Evolutionary conservation across 2,329 filamentous ascomycete species (phyloP), one percentile per base, ranked within the genome.

Genomic region (Epichloe sylvatica): DNA sequence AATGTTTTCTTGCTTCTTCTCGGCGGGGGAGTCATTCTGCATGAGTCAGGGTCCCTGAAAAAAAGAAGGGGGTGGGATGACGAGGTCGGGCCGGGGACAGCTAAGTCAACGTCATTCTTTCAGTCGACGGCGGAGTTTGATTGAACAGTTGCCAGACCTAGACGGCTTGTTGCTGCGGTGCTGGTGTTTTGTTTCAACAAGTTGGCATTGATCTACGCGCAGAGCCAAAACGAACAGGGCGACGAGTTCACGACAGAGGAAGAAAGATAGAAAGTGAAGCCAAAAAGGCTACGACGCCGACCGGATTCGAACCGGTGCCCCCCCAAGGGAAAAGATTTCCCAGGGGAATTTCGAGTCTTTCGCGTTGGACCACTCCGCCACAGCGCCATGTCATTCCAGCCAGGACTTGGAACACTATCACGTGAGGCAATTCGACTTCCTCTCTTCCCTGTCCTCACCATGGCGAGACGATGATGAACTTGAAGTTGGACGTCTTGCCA

Each of bases 301-400:
- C 60, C 60, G 59, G 60, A 62, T 62, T 62, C 59, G 60, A 62
- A 62, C 60, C 60, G 59, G 60, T 57, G 60, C 60, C 58, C 58
- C 58, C 58, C 60, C 55, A 61, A 49, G 59, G 57, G 58, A 61
- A 58, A 58, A 59, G 59, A 61, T 61, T 11, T 3, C 5, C 3
- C 0, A 19, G 2, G 5, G 5, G n/a, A 33, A 33, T 61, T 61
- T 17, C 59, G 60, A 61, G 57, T 61, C 59, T 60, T 59, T 59
- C 59, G 59, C 59, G 59, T 61, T 61, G 56, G 59, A 61, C 59
- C 59, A 61, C 59, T 61, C 59, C 59, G 59, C 59, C 59, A 61
- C 59, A 54, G 50, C 58, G 59, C 58, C 59, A 19, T 44, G 17
- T 17, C 17, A 17, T 17, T 17, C 17, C 17, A 2, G 17, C 17